These are phyloP conservation scores for Scheffersomyces insectosa DNA, from an alignment of 1,139 yeast species.

Conservation along the genomic window DNA sequence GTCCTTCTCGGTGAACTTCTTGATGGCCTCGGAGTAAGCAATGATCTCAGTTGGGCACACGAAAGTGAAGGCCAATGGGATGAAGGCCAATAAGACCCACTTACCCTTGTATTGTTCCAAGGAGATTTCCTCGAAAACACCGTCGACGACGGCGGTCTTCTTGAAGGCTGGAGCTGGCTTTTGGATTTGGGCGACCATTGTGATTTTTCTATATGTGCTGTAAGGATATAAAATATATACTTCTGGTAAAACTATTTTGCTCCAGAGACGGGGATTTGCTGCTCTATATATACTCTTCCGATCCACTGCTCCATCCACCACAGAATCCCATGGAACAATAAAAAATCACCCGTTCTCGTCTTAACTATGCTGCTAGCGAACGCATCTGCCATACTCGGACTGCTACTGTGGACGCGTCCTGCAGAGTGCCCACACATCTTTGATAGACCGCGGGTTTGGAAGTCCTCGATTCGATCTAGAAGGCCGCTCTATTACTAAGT, in stretches of 20 bases:
- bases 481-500: conserved; percentile 1
- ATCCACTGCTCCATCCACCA: no score
- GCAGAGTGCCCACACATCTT: not conserved
- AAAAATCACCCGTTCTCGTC: no score
- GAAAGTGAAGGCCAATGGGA: conserved; percentile 98
- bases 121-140: conserved; percentile 90
- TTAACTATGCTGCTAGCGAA: no score
- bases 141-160: conserved; percentile 96
- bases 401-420: not conserved
- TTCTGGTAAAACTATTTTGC: no score
- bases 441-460: not conserved
- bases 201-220: conserved; percentile 10
- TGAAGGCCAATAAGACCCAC: conserved; percentile 95
- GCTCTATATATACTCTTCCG: not conserved
- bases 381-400: no score
- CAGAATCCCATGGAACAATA: no score
- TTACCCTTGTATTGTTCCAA: conserved; percentile 95
- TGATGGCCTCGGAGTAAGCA: conserved; percentile 94
- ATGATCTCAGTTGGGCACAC: conserved; percentile 99
- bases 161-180: conserved; percentile 95
- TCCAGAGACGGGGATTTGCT: not conserved
- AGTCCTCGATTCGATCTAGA: not conserved
- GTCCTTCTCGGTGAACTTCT: conserved; percentile 84
- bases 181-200: conserved; percentile 87
- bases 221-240: not conserved